Conservation (phyloP, 1,284 basidiomycete genomes). For the Meripilus lineatus region DNA sequence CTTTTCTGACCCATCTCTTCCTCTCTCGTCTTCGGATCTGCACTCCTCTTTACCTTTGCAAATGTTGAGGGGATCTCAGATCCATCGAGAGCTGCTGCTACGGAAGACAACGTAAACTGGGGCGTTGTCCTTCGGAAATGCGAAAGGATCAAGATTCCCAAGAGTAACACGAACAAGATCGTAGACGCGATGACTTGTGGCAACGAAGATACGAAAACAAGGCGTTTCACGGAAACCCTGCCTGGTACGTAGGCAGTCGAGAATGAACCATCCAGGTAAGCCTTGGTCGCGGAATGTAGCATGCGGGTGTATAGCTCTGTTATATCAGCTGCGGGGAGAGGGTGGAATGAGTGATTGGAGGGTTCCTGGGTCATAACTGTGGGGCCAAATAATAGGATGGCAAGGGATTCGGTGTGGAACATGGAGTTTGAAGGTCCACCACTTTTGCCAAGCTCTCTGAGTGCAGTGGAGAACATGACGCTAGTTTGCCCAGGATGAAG, state of each 20-base stretch:
- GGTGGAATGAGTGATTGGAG: no score
- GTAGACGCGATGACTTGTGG: conserved; percentile 7
- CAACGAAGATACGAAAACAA: conserved; percentile 6
- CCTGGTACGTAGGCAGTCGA: conserved; percentile 5
- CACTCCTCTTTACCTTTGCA: conserved; percentile 3
- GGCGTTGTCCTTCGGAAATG: conserved; percentile 2
- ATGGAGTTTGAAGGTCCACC: neutral
- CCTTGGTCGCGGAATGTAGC: conserved; percentile 1
- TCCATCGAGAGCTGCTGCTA: conserved; percentile 5
- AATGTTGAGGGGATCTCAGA: conserved; percentile 3
- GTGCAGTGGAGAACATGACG: neutral
- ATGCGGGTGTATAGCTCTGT: neutral
- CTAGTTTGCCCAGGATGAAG: conserved; percentile 3
- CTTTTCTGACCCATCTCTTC: no score
- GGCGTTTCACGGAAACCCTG: neutral
- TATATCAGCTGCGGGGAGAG: neutral
- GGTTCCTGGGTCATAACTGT: neutral
- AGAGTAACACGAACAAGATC: conserved; percentile 2
- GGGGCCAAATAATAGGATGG: neutral
- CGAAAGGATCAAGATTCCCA: neutral
- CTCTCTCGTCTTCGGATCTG: neutral
- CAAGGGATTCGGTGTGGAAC: conserved; percentile 3
- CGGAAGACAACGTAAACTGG: conserved; percentile 3
- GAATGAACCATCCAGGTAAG: neutral
- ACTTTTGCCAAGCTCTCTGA: neutral